phyloP scores from a whole-genome alignment of 2,329 filamentous ascomycete genomes.

The Daldinia sp. region DNA sequence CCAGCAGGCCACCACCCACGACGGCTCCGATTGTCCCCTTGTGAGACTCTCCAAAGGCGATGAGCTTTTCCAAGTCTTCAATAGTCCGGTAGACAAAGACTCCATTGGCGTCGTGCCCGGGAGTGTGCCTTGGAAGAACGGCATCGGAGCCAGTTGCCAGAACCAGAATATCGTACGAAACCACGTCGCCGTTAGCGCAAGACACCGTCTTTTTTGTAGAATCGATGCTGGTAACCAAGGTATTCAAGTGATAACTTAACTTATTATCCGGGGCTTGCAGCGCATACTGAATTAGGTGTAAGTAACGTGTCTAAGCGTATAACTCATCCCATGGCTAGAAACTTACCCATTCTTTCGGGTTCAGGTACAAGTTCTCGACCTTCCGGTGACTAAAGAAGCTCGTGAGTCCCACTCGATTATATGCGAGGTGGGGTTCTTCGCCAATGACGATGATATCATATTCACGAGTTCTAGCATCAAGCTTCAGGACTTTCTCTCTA shows the following conservation, averaged over 20 bases:
- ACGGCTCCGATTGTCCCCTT: constrained; percentile 79
- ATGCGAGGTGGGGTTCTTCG: constrained; percentile 88
- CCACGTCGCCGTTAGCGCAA: constrained; percentile 75
- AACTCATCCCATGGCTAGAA: not conserved
- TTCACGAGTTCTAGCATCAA: constrained; percentile 79
- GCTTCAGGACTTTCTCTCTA: constrained; percentile 89
- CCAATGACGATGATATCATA: constrained; percentile 88
- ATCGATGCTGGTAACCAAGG: constrained; percentile 76
- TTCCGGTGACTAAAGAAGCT: constrained; percentile 89
- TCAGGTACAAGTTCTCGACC: constrained; percentile 89
- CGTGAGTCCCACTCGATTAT: constrained; percentile 90
- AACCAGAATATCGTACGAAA: constrained; percentile 84
- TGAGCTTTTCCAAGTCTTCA: constrained; percentile 81
- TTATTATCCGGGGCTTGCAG: constrained; percentile 71
- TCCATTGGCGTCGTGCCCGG: constrained; percentile 81
- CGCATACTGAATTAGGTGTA: constrained; percentile 66
- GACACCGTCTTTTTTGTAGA: constrained; percentile 73
- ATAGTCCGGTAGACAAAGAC: constrained; percentile 93
- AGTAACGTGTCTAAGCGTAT: not conserved
- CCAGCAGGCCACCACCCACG: constrained; percentile 86
- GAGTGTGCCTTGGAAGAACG: constrained; percentile 76
- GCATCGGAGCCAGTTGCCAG: constrained; percentile 90
- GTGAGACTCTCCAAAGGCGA: constrained; percentile 75
- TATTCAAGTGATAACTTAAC: constrained; percentile 81
- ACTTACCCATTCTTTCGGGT: constrained; percentile 82